These are phyloP conservation scores for Suillus sp. DNA, from an alignment of 768 basidiomycete species.

Conservation along the genomic window DNA sequence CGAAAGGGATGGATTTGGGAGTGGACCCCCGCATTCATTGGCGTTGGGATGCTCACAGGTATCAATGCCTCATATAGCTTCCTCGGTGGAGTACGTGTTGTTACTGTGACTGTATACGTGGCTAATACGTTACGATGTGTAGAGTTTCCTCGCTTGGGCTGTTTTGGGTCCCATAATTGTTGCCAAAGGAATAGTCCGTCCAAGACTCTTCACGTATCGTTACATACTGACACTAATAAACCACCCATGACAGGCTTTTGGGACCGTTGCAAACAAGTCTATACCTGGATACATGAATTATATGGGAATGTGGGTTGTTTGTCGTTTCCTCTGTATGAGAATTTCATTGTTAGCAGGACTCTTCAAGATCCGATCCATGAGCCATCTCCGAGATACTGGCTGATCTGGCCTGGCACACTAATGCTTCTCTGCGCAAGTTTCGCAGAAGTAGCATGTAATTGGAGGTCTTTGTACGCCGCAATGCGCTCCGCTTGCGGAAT, in stretches of 20 bases:
- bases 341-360: slow-evolving; percentile 23
- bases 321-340: not conserved
- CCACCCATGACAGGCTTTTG: slow-evolving; percentile 8
- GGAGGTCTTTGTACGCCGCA: slow-evolving; percentile 11
- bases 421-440: slow-evolving; percentile 55
- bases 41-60: slow-evolving; percentile 57
- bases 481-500: slow-evolving; percentile 7
- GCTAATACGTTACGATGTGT: slow-evolving; percentile 13
- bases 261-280: not conserved
- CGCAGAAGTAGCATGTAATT: slow-evolving; percentile 15
- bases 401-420: slow-evolving; percentile 27
- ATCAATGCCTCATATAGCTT: slow-evolving; percentile 58
- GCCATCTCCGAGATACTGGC: slow-evolving; percentile 61
- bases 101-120: slow-evolving; percentile 4
- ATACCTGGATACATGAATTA: slow-evolving; percentile 17
- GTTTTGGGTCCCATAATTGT: slow-evolving; percentile 58
- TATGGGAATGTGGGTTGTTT: slow-evolving; percentile 11
- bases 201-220: not conserved
- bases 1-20: slow-evolving; percentile 18
- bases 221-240: not conserved
- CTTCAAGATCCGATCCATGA: slow-evolving; percentile 43
- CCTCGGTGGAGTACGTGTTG: slow-evolving; percentile 38
- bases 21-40: slow-evolving; percentile 55
- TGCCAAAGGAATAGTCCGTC: slow-evolving; percentile 44
- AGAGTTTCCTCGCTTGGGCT: slow-evolving; percentile 62